These are phyloP conservation scores for Verbascum thapsus DNA, from an alignment of 257 asterid genomes.

Conservation along the genomic window DNA sequence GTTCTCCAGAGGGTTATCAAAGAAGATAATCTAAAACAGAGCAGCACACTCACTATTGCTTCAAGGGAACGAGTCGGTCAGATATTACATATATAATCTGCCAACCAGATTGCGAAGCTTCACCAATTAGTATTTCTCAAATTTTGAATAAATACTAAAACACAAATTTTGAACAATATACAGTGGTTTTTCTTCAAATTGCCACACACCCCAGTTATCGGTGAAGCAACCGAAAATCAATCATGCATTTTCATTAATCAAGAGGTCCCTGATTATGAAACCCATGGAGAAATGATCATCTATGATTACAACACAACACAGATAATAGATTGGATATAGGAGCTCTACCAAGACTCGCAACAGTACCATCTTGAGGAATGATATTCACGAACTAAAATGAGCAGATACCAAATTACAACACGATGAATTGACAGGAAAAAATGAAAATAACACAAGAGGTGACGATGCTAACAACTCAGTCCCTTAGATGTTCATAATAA, in stretches of 20 bases:
- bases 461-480: constrained; percentile 38
- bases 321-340: not conserved
- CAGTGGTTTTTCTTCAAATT: too few relatives aligned
- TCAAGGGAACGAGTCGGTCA: constrained; percentile 44
- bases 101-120: constrained; percentile 45
- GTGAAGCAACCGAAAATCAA: too few relatives aligned
- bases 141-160: too few relatives aligned
- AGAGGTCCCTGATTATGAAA: too few relatives aligned
- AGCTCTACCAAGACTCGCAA: not conserved
- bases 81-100: constrained; percentile 30
- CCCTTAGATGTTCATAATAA: constrained; percentile 53
- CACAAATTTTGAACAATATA: too few relatives aligned
- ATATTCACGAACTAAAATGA: not conserved
- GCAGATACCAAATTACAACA: not conserved
- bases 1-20: constrained; percentile 22
- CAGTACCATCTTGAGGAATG: not conserved
- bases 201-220: too few relatives aligned
- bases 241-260: too few relatives aligned
- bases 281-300: not conserved
- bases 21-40: constrained; percentile 17
- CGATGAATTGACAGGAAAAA: not conserved
- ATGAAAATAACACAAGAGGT: not conserved
- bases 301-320: not conserved
- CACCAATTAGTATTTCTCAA: not conserved
- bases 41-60: constrained; percentile 39